A percentile compares a stretch with the other conserved stretches of the same genome.
These are phyloP conservation scores for Cytospora paraplurivora DNA, from an alignment of 2,329 filamentous ascomycete genomes.

Conservation along the genomic window DNA sequence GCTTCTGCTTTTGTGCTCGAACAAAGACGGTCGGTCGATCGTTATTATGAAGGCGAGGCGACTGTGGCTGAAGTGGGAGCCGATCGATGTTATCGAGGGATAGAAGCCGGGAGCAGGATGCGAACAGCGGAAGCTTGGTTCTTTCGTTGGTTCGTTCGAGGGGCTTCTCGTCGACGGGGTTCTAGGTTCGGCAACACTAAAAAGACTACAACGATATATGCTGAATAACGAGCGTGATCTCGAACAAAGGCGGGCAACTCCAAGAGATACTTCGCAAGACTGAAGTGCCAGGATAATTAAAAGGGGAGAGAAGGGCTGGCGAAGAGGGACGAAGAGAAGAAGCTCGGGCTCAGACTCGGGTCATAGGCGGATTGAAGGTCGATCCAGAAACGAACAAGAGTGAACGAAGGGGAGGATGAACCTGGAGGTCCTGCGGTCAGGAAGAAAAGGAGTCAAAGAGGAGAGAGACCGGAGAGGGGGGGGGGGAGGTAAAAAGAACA, in stretches of 20 bases:
- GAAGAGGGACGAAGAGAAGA: slow-evolving; percentile 28
- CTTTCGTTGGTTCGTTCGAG: slow-evolving; percentile 10
- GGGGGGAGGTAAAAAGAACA: slow-evolving; percentile 37
- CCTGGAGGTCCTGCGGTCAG: slow-evolving; percentile 34
- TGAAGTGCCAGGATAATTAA: slow-evolving; percentile 26
- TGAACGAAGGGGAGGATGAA: slow-evolving; percentile 33
- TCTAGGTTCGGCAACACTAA: slow-evolving; percentile 16
- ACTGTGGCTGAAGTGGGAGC: slow-evolving; percentile 17
- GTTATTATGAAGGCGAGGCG: slow-evolving; percentile 23
- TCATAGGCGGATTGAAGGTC: slow-evolving; percentile 30
- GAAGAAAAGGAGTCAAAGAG: slow-evolving; percentile 34
- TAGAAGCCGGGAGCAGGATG: slow-evolving; percentile 20
- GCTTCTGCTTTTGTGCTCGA: slow-evolving; percentile 20
- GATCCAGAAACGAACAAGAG: slow-evolving; percentile 36
- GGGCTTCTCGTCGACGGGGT: slow-evolving; percentile 15
- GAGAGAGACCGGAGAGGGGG: slow-evolving; percentile 41
- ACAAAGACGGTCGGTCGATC: slow-evolving; percentile 25
- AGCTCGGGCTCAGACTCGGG: slow-evolving; percentile 27
- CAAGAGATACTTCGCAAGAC: slow-evolving; percentile 18
- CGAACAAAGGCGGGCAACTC: slow-evolving; percentile 26
- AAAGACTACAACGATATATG: slow-evolving; percentile 27
- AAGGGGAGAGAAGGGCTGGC: slow-evolving; percentile 19
- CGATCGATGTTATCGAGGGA: slow-evolving; percentile 8
- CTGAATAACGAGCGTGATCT: slow-evolving; percentile 29
- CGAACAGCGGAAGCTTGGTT: slow-evolving; percentile 17